Percentiles rank a stretch among this genome's conserved stretches.
Evolutionary conservation across 2,329 filamentous ascomycete genomes (phyloP).

Genomic region (Venturia nashicola): DNA sequence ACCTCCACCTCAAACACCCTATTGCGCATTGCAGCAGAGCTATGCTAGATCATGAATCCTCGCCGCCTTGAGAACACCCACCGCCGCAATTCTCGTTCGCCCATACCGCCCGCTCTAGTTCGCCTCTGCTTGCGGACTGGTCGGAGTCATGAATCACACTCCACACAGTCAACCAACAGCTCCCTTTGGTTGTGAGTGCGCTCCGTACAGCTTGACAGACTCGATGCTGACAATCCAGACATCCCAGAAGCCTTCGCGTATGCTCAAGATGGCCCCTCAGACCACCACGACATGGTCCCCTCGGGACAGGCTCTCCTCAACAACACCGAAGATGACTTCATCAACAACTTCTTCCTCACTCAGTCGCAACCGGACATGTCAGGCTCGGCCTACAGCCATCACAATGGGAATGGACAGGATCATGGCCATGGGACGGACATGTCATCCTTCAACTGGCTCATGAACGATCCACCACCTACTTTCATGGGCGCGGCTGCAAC

Average conservation of each 20-base stretch:
- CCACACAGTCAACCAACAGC: slow-evolving; percentile 3
- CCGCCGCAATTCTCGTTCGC: background rate
- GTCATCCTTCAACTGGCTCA: background rate
- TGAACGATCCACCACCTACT: slow-evolving; percentile 6
- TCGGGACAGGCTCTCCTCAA: slow-evolving; percentile 7
- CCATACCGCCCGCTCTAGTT: background rate
- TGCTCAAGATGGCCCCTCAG: background rate
- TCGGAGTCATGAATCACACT: background rate
- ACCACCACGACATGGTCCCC: background rate
- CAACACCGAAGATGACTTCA: slow-evolving; percentile 8
- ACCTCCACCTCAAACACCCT: background rate
- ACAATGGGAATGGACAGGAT: background rate
- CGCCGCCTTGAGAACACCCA: background rate
- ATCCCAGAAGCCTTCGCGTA: background rate
- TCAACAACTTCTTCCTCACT: slow-evolving; percentile 8
- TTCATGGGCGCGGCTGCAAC: slow-evolving; percentile 8
- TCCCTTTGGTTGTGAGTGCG: slow-evolving; percentile 8
- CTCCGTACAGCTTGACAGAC: background rate
- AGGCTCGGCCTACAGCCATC: background rate
- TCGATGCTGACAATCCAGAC: background rate
- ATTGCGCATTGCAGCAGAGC: background rate
- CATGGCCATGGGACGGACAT: background rate
- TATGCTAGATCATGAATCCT: background rate
- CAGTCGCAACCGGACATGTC: slow-evolving; percentile 3
- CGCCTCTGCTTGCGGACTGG: background rate